phyloP scores from a whole-genome alignment of 1,284 basidiomycete genomes.

The Fomitiporia mediterranea region DNA sequence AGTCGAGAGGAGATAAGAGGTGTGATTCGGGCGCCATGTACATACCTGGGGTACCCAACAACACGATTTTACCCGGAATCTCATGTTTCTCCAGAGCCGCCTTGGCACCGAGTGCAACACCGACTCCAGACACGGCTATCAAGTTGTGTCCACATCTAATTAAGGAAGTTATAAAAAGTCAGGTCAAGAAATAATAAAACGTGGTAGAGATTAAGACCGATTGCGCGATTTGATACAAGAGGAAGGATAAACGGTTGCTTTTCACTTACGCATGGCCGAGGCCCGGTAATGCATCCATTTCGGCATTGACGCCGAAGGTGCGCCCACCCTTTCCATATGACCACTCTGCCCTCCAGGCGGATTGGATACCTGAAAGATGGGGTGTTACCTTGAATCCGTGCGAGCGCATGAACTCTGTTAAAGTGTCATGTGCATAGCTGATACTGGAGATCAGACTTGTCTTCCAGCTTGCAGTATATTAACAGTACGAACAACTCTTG shows the following conservation, averaged over 20 bases:
- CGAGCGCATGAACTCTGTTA: slow-evolving; percentile 29
- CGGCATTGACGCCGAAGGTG: slow-evolving; percentile 33
- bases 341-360: slow-evolving; percentile 39
- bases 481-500: slow-evolving; percentile 24
- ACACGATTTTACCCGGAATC: slow-evolving; percentile 38
- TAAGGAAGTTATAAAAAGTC: not conserved
- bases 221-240: not conserved
- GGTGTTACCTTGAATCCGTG: slow-evolving; percentile 29
- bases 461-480: not conserved
- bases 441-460: not conserved
- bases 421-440: slow-evolving; percentile 29
- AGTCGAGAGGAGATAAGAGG: not conserved
- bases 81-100: slow-evolving; percentile 34
- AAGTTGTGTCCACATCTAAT: slow-evolving; percentile 42
- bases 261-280: slow-evolving; percentile 35
- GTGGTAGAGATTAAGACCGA: not conserved
- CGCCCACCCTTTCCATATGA: slow-evolving; percentile 24
- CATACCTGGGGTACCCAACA: slow-evolving; percentile 42
- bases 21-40: no score
- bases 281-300: slow-evolving; percentile 37
- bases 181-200: not conserved
- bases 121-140: slow-evolving; percentile 44
- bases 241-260: not conserved
- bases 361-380: slow-evolving; percentile 29
- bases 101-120: slow-evolving; percentile 36